Evolutionary conservation across 257 asterid genomes (phyloP).

Genomic region (Cordia subcordata): DNA sequence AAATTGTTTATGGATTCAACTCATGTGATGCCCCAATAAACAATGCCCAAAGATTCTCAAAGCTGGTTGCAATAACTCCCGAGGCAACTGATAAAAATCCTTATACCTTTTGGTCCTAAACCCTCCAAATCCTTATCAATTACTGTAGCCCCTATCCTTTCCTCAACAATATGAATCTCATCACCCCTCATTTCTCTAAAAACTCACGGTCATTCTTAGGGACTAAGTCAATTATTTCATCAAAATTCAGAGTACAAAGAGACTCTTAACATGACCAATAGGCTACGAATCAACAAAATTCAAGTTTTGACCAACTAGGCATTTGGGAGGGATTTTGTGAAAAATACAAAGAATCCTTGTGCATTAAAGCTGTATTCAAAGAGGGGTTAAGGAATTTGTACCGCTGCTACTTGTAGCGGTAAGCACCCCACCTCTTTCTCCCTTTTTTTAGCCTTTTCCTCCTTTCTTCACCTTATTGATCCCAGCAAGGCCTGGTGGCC

Average conservation of each 20-base stretch:
- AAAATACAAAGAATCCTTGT: too few species aligned
- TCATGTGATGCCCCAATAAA: slow-evolving; percentile 94
- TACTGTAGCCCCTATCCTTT: slow-evolving; percentile 21
- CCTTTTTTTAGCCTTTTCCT: too few species aligned
- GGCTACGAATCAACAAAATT: slow-evolving; percentile 58
- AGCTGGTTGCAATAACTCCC: slow-evolving; percentile 89
- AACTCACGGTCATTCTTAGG: slow-evolving; percentile 21
- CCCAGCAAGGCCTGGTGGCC: too few species aligned
- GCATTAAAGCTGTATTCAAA: too few species aligned
- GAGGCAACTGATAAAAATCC: slow-evolving; percentile 77
- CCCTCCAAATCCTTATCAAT: slow-evolving; percentile 12
- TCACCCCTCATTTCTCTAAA: slow-evolving; percentile 28
- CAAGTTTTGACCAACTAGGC: slow-evolving; percentile 87
- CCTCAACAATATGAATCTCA: slow-evolving; percentile 39
- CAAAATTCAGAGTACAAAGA: slow-evolving; percentile 68
- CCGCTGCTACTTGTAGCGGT: too few species aligned
- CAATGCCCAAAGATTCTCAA: slow-evolving; percentile 92
- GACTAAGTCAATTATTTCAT: slow-evolving; percentile 19
- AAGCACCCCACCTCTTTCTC: too few species aligned
- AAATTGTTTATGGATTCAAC: slow-evolving; percentile 79
- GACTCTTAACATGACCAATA: slow-evolving; percentile 86
- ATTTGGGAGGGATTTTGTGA: too few species aligned
- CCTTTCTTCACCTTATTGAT: too few species aligned
- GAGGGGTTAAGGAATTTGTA: too few species aligned
- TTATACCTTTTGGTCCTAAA: slow-evolving; percentile 2